These are phyloP conservation scores for Sclerospora graminicola DNA, from an alignment of 352 stramenopile genomes.

Conservation along the genomic window DNA sequence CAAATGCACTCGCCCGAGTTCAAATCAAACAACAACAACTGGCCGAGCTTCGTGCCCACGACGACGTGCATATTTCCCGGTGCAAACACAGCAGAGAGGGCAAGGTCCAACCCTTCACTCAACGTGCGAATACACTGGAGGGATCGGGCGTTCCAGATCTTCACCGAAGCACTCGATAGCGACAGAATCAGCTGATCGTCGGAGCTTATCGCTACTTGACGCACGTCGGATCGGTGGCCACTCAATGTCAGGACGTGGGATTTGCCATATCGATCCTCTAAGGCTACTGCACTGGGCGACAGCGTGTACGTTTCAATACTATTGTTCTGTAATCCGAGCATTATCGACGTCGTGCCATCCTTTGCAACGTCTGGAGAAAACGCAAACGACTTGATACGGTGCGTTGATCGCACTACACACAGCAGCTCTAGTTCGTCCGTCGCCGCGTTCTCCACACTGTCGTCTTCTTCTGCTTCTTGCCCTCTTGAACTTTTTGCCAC, in stretches of 20 bases:
- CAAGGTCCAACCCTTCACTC: constrained; percentile 65
- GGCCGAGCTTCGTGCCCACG: constrained; percentile 95
- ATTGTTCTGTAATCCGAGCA: constrained; percentile 89
- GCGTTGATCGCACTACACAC: constrained; percentile 71
- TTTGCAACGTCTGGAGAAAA: constrained; percentile 79
- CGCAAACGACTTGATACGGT: constrained; percentile 83
- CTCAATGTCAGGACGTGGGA: constrained; percentile 62
- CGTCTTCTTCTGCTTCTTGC: constrained; percentile 31
- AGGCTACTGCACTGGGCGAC: constrained; percentile 33
- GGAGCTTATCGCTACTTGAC: constrained; percentile 75
- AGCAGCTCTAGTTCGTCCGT: constrained; percentile 82
- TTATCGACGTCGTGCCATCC: constrained; percentile 68
- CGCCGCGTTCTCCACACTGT: constrained; percentile 51
- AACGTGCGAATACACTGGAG: constrained; percentile 88
- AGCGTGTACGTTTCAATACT: constrained; percentile 84
- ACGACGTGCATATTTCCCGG: constrained; percentile 96
- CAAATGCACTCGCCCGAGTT: constrained; percentile 91
- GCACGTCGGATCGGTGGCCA: constrained; percentile 90
- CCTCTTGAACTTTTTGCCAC: no score
- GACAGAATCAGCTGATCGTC: constrained; percentile 88
- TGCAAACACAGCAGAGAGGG: constrained; percentile 92
- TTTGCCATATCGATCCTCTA: constrained; percentile 63
- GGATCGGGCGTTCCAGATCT: constrained; percentile 89
- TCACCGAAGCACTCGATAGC: constrained; percentile 75
- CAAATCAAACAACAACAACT: constrained; percentile 90